Conservation (phyloP, 106 monocot genomes). For the Dendrobium huoshanense region DNA sequence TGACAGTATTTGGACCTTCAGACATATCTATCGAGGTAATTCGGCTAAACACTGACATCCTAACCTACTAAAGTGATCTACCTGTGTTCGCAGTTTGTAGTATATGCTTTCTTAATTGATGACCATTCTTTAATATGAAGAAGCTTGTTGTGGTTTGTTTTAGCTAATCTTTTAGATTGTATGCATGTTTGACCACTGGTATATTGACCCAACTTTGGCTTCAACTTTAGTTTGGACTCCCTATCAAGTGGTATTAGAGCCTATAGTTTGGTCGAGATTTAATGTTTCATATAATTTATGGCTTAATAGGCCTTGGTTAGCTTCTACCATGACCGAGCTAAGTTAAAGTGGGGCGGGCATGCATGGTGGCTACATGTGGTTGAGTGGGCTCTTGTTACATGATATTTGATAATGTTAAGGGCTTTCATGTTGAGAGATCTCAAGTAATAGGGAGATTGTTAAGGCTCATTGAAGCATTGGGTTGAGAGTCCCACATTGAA, state of each 20-base stretch:
- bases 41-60: not conserved
- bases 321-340: not conserved
- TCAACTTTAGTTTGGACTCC: not conserved
- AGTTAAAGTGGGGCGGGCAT: not conserved
- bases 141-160: not conserved
- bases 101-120: not conserved
- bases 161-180: not conserved
- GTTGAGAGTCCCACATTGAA: too few species aligned
- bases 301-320: not conserved
- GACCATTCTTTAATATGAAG: not conserved
- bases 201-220: not conserved
- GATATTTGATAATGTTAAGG: too few species aligned
- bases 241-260: not conserved
- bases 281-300: not conserved
- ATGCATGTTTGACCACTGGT: not conserved
- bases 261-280: not conserved
- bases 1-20: constrained; percentile 65
- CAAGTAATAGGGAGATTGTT: too few species aligned
- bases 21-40: constrained; percentile 76
- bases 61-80: not conserved
- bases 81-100: not conserved
- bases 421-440: not conserved
- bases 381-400: not conserved
- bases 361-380: not conserved
- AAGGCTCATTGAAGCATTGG: too few species aligned